Evolutionary conservation across 2,329 filamentous ascomycete species (phyloP).

Genomic region (Alternaria atra): DNA sequence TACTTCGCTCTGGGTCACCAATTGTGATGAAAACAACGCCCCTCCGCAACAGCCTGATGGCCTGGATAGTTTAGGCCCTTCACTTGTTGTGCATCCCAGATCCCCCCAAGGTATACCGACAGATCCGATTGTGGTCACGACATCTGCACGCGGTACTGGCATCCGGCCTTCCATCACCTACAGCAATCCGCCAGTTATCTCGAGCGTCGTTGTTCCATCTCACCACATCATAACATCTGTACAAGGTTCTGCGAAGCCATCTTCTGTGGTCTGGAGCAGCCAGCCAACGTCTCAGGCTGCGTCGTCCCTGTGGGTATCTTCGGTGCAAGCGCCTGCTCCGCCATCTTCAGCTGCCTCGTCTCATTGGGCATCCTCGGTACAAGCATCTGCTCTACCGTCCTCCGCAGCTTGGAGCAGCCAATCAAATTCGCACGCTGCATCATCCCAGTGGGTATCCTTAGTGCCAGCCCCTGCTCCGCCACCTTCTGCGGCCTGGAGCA

Average conservation of each 20-base stretch:
- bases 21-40: conserved; percentile 13
- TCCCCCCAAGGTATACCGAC: background rate
- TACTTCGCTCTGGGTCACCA: conserved; percentile 34
- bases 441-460: background rate
- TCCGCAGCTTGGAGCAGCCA: background rate
- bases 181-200: background rate
- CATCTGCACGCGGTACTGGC: background rate
- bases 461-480: background rate
- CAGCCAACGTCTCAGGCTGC: background rate
- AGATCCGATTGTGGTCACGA: background rate
- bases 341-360: background rate
- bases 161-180: background rate
- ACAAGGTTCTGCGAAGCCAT: background rate
- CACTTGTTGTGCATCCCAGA: background rate
- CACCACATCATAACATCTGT: background rate
- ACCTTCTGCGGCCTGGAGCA: background rate
- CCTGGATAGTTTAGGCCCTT: background rate
- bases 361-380: background rate
- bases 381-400: background rate
- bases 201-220: background rate
- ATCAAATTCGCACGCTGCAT: background rate
- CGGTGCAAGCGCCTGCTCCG: background rate
- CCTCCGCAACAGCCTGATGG: background rate
- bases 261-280: background rate
- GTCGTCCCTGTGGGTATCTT: background rate